Conservation (phyloP, 2,329 filamentous ascomycete species). For the Hypoxylon sp. region DNA sequence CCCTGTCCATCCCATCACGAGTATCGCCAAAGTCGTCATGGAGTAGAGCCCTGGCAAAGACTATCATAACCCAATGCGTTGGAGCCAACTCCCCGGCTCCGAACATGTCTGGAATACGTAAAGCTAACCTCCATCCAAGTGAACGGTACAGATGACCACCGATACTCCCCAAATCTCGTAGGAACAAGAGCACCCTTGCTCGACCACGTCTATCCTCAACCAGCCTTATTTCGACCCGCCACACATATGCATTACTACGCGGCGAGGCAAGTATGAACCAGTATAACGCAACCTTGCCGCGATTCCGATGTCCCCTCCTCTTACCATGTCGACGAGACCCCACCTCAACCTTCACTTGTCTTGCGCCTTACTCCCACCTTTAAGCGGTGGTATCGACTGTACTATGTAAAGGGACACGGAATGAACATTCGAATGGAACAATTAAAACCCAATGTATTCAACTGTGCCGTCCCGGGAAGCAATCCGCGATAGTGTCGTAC, state of each 20-base stretch:
- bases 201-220: slow-evolving; percentile 1
- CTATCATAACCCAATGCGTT: not conserved
- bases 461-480: not conserved
- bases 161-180: slow-evolving; percentile 4
- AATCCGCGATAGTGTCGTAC: slow-evolving; percentile 2
- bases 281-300: not conserved
- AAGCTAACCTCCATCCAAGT: not conserved
- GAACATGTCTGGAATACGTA: not conserved
- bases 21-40: not conserved
- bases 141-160: not conserved
- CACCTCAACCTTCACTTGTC: not conserved
- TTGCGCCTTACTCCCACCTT: not conserved
- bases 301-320: not conserved
- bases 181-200: slow-evolving; percentile 6
- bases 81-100: not conserved
- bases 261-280: not conserved
- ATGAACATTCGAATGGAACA: slow-evolving; percentile 25
- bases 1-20: slow-evolving; percentile 13
- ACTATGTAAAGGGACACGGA: not conserved
- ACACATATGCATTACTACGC: slow-evolving; percentile 1
- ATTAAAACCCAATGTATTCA: not conserved
- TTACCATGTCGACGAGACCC: not conserved
- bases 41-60: slow-evolving; percentile 1
- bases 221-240: slow-evolving; percentile 26
- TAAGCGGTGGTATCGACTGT: not conserved